A percentile compares a stretch with the other conserved stretches of the same genome.
phyloP scores from a whole-genome alignment of 148 eudicot genomes.

The Nepenthes gracilis region DNA sequence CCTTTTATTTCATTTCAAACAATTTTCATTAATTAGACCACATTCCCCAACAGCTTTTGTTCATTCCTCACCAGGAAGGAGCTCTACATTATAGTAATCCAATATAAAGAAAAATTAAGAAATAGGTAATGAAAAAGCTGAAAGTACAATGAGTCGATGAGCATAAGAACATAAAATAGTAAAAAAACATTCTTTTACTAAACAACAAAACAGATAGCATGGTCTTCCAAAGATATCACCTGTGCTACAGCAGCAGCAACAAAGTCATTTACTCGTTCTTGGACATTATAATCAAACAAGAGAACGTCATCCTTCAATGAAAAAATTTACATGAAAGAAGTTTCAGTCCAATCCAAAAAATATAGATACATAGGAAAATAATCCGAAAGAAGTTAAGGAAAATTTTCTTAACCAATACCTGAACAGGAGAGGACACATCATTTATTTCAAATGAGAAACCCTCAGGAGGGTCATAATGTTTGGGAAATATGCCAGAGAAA shows the following conservation, averaged over 20 bases:
- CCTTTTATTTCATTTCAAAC: too few species aligned
- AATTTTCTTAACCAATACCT: slow-evolving; percentile 21
- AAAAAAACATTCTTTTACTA: neutral
- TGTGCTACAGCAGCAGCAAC: slow-evolving; percentile 71
- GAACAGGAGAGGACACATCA: slow-evolving; percentile 55
- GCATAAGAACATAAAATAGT: neutral
- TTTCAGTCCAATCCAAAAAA: neutral
- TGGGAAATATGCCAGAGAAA: slow-evolving; percentile 61
- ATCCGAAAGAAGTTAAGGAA: neutral
- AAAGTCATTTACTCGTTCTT: slow-evolving; percentile 64
- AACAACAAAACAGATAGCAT: slow-evolving; percentile 1
- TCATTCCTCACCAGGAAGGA: too few species aligned
- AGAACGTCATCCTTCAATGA: slow-evolving; percentile 49
- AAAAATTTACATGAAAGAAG: slow-evolving; percentile 7
- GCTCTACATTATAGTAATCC: too few species aligned
- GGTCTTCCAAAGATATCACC: slow-evolving; percentile 19
- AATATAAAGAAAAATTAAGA: too few species aligned
- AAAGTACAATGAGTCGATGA: neutral
- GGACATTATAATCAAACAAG: slow-evolving; percentile 65
- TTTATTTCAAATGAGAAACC: slow-evolving; percentile 66
- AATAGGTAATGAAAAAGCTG: too few species aligned
- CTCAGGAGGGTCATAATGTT: slow-evolving; percentile 66
- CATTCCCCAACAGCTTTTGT: too few species aligned
- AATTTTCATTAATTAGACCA: too few species aligned
- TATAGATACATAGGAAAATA: neutral